Evolutionary conservation across 78 protist species (phyloP), one percentile per base, ranked within the genome.

Genomic region (Dictyostelium capitatum): DNA sequence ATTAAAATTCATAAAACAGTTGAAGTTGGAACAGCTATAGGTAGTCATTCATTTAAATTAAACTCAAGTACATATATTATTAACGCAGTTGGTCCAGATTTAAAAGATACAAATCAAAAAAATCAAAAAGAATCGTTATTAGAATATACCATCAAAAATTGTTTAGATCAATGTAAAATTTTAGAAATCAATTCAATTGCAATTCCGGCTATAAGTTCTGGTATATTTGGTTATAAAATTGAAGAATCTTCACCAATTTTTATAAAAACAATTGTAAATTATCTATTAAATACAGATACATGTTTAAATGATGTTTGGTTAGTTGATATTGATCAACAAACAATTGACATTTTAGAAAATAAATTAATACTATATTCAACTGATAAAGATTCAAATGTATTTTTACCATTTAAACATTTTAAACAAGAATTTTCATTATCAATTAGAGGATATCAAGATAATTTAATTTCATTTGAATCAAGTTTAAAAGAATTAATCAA

Each of bases 181-280:
- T 43, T 74, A 23, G 14, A 53, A 4, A 5, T 15, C 59, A 15
- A 53, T 17, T 53, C 59, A 11, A 53, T 53, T 53, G 53, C 80
- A 74, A 12, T 74, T 41, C 82, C 82, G 25, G 82, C 82, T 9
- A 75, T 75, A 10, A 75, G 82, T 28, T 47, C 82, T n/a, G 82
- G 82, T 51, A 75, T 75, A 4, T 75, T 75, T 46, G 82, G 82
- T 50, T 75, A 75, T 28, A 46, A 75, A 23, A 50, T 53, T 20
- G 51, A 75, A 23, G 32, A 75, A 19, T 50, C 82, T 11, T 6
- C 59, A 11, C 30, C 64, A 50, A 28, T 75, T 11, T n/a, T 75
- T 1, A 15, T 75, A 14, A 28, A 20, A 75, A 28, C 25, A 12
- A 64, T 64, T n/a, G 4, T 51, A 4, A 20, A 75, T 17, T 19